Base-by-base conservation (phyloP, 352 stramenopile species). In the Phytophthora pinifolia region DNA sequence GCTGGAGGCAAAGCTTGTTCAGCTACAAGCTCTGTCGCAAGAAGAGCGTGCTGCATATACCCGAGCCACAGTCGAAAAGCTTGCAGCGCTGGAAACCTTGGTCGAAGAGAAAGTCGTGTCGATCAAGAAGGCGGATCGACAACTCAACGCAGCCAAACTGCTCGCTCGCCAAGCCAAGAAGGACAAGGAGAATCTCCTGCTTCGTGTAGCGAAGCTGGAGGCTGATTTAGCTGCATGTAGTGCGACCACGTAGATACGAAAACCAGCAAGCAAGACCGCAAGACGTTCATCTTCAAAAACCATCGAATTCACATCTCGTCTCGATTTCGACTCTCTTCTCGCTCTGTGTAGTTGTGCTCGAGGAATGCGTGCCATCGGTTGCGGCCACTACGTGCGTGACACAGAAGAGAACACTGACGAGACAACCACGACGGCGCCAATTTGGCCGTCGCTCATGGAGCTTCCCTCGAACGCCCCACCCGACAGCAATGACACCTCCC, bases 121-220 rank as follows among this genome's bases (percentile, higher is more conserved):
- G 8, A 42, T 73, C 7, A 86, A 86, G 54, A 81, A 72, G 32
- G 59, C 66, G 3, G 76, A 88, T 41, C 76, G 79, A 1, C 79
- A 92, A 44, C 58, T 92, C 0, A 83, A 82, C 14, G 81, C 79
- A 3, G 66, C 77, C 8, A 92, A 92, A 53, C 47, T 89, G n/a
- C 68, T 89, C 12, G 65, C 65, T 14, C 70, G 75, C 0, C 81
- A 89, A 53, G 59, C 70, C 6, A 91, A 86, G 34, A 91, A 89
- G 41, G 80, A 91, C 22, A 91, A 88, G 45, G 75, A 87, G 45
- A 68, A 69, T 29, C 42, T 87, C 0, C 37, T 79, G 33, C 57
- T 77, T 10, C 70, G 73, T 20, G 45, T 84, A n/a, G 39, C 59
- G 12, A 79, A 72, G 44, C 57, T 84, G 2, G 68, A 79, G 43